Percentiles rank a stretch among this genome's conserved stretches.
Conservation (phyloP, 1,284 basidiomycete genomes). For the Coniferiporia weirii region DNA sequence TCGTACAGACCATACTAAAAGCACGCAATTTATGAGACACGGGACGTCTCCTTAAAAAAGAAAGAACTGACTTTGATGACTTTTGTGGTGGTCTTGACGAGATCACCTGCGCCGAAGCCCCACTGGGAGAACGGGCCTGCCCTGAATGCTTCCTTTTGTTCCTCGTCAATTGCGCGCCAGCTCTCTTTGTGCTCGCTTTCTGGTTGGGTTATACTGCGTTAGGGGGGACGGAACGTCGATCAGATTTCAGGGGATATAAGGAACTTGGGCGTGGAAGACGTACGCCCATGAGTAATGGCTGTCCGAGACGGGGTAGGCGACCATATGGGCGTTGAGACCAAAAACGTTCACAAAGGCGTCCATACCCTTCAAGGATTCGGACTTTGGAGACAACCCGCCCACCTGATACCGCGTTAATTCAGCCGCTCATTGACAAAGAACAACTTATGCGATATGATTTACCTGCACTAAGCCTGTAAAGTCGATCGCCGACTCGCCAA, state of each 20-base stretch:
- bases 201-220: slow-evolving; percentile 31
- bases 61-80: slow-evolving; percentile 23
- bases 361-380: slow-evolving; percentile 19
- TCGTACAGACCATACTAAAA: slow-evolving; percentile 43
- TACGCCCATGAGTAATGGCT: slow-evolving; percentile 37
- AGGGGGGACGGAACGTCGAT: not conserved
- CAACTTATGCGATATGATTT: slow-evolving; percentile 4
- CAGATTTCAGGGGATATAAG: not conserved
- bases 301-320: slow-evolving; percentile 35
- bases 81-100: slow-evolving; percentile 32
- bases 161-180: slow-evolving; percentile 36
- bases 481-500: slow-evolving; percentile 34
- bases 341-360: slow-evolving; percentile 32
- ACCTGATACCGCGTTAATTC: slow-evolving; percentile 23
- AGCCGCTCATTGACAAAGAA: not conserved
- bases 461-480: slow-evolving; percentile 42
- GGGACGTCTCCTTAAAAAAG: not conserved
- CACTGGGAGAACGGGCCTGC: slow-evolving; percentile 29
- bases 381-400: slow-evolving; percentile 33
- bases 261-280: slow-evolving; percentile 19
- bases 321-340: slow-evolving; percentile 34
- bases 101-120: slow-evolving; percentile 33
- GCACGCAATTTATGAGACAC: not conserved
- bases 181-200: slow-evolving; percentile 39
- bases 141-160: slow-evolving; percentile 29